phyloP scores from a whole-genome alignment of 176 grass and related monocot genomes.

The bread wheat (Triticum aestivum) region IWGSC_CS_RefSeq_v2.1 NC_057798.1:728904919-728905418 shows the following conservation, averaged over 20 bases:
- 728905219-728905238: neutral
- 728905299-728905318: conserved; percentile 12
- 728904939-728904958: conserved; percentile 99
- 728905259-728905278: conserved; percentile 5
- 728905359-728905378: neutral
- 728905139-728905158: neutral
- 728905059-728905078: conserved; percentile 23
- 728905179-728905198: neutral
- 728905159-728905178: neutral
- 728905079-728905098: neutral
- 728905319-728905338: neutral
- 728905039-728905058: neutral
- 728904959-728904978: conserved; percentile 91
- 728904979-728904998: conserved; percentile 99
- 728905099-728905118: neutral
- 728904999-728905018: conserved; percentile 30
- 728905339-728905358: neutral
- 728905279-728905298: neutral
- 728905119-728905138: neutral
- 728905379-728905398: neutral
- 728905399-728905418: neutral
- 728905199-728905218: neutral
- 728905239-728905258: neutral
- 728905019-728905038: neutral
- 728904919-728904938: conserved; percentile 97